Evolutionary conservation across 192 early-diverging fungal genomes (phyloP), one percentile per base, ranked within the genome.

Genomic region (Rhizophagus clarus): DNA sequence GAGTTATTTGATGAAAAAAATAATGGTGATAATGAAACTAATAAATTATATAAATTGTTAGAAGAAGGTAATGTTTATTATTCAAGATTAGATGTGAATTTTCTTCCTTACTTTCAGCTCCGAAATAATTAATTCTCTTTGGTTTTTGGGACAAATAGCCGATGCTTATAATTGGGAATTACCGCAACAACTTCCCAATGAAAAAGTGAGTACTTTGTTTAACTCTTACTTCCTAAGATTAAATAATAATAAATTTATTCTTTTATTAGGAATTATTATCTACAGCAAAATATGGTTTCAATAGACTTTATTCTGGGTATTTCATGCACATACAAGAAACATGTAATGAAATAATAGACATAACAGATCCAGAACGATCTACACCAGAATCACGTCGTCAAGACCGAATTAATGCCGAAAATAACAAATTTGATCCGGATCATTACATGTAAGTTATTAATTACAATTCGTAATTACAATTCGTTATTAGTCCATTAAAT

Each of bases 341-440:
- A 0, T 88, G 86, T 62, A 95, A 94, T 77, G 94, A 95, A 83
- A 87, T 93, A 29, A 88, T 90, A 76, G 89, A 88, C 45, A 85
- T 95, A 8, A 68, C 72, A 14, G 85, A 88, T 76, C 90, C 90
- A 0, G 94, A 95, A 74, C 81, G 84, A 40, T 87, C 88, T 11
- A 88, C 86, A 2, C 24, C 82, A 42, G 84, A 87, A 72, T 79
- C 79, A 1, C 87, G 97, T 20, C 87, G 92, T 3, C 76, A 87
- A 22, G 85, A 89, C 45, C 85, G 96, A 28, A 82, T 94, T 8
- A 85, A 87, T 8, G 81, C 81, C 1, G 97, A 99, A 77, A 90
- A 99, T 61, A 82, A 82, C 24, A 95, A 95, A 69, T 99, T 99
- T 86, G 94, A 98, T 81, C 91, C 93, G 31, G 97, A 97, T 31